Conservation (phyloP, 305 asterid genomes). For the Andrographis paniculata region DNA sequence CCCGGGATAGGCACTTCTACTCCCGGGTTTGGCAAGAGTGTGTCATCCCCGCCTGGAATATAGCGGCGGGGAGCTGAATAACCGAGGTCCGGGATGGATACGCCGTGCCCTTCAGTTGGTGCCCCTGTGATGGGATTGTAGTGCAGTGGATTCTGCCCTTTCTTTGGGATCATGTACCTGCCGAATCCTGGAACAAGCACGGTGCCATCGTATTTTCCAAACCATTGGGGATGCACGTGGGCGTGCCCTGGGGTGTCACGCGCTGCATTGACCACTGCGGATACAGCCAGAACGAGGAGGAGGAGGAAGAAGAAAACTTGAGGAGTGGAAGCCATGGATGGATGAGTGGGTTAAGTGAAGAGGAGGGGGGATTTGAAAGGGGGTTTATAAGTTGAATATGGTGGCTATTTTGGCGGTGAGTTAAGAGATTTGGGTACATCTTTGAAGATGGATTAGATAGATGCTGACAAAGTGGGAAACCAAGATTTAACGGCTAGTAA, state of each 20-base stretch:
- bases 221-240: constrained; percentile 31
- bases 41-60: constrained; percentile 67
- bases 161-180: constrained; percentile 43
- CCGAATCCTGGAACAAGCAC: constrained; percentile 72
- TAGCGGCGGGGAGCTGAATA: constrained; percentile 11
- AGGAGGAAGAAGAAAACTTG: constrained; percentile 20
- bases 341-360: constrained; percentile 17
- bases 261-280: constrained; percentile 21
- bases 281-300: constrained; percentile 21
- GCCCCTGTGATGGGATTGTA: constrained; percentile 67
- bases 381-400: constrained; percentile 24
- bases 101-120: constrained; percentile 29
- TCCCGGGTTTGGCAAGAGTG: constrained; percentile 55
- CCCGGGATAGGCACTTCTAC: constrained; percentile 42
- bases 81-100: constrained; percentile 27
- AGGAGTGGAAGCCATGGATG: constrained; percentile 29
- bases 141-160: constrained; percentile 35
- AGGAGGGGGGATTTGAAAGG: constrained; percentile 14
- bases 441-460: too few relatives aligned
- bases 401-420: constrained; percentile 36
- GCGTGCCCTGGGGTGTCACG: constrained; percentile 30
- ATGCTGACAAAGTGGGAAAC: not conserved
- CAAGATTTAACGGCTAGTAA: not conserved
- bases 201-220: constrained; percentile 37
- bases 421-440: constrained; percentile 22